These are phyloP conservation scores for Mycena indigotica DNA, from an alignment of 768 basidiomycete species.

Conservation along the genomic window DNA sequence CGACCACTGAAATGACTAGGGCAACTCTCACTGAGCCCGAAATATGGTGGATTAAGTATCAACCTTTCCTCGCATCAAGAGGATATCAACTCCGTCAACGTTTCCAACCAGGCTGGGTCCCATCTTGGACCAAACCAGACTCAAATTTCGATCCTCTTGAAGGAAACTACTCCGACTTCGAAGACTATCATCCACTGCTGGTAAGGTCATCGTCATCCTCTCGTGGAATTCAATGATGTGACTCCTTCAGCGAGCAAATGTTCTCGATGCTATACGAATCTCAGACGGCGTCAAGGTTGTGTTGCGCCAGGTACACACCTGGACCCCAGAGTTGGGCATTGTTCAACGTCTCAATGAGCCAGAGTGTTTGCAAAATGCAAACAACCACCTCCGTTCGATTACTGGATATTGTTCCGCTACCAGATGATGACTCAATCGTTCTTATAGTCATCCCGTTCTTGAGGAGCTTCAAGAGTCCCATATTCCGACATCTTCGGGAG, in stretches of 20 bases:
- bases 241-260: not conserved
- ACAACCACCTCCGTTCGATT: conserved; percentile 29
- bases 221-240: not conserved
- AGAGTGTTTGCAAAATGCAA: conserved; percentile 12
- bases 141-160: not conserved
- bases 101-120: not conserved
- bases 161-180: not conserved
- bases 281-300: conserved; percentile 24
- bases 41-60: too few species aligned
- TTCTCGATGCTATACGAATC: conserved; percentile 21
- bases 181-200: not conserved
- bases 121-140: not conserved
- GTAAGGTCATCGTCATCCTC: not conserved
- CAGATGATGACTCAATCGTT: conserved; percentile 7
- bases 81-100: not conserved
- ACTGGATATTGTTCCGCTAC: conserved; percentile 26
- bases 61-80: not conserved
- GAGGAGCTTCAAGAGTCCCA: conserved; percentile 14
- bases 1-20: too few species aligned
- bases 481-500: conserved; percentile 28
- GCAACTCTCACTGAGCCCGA: too few species aligned
- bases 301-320: conserved; percentile 15
- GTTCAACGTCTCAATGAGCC: conserved; percentile 17
- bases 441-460: conserved; percentile 28
- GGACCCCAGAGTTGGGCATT: conserved; percentile 16